phyloP scores from a whole-genome alignment of 202 grass and related monocot species.

The Brachypodium distachyon region DNA sequence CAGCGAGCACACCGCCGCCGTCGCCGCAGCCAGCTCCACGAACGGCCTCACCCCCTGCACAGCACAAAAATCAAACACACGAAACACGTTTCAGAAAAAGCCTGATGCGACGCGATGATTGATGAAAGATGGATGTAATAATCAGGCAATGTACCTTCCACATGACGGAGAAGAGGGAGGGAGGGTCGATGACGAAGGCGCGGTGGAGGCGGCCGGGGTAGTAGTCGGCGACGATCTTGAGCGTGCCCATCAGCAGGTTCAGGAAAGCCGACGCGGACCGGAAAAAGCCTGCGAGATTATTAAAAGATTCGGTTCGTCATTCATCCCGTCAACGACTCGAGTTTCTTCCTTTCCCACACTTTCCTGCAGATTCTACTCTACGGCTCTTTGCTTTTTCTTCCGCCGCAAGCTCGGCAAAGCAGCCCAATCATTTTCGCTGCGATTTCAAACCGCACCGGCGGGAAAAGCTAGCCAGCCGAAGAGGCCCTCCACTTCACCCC shows the following conservation, averaged over 20 bases:
- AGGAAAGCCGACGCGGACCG: constrained; percentile 85
- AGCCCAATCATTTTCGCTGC: constrained; percentile 2
- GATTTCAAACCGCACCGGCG: constrained; percentile 39
- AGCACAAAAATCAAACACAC: too few relatives aligned
- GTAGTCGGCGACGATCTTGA: constrained; percentile 95
- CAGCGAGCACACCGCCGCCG: constrained; percentile 59
- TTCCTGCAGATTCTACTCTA: constrained; percentile 21
- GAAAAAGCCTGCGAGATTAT: constrained; percentile 70
- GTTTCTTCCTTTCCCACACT: neutral
- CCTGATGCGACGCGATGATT: too few relatives aligned
- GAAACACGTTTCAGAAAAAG: neutral
- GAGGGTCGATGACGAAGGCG: constrained; percentile 86
- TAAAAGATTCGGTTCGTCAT: constrained; percentile 15
- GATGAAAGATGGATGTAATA: too few relatives aligned
- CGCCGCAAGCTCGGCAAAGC: neutral
- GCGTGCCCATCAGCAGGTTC: constrained; percentile 77
- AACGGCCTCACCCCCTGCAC: constrained; percentile 76
- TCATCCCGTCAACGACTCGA: constrained; percentile 15
- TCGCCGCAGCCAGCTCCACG: constrained; percentile 59
- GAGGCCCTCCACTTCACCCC: too few relatives aligned
- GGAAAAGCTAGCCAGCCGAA: too few relatives aligned
- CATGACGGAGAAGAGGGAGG: constrained; percentile 83
- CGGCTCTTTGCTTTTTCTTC: neutral
- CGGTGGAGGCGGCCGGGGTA: constrained; percentile 88
- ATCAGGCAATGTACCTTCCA: constrained; percentile 60